These are phyloP conservation scores for Sugiyamaella qingdaonensis DNA, from an alignment of 805 yeast genomes.

Conservation along the genomic window DNA sequence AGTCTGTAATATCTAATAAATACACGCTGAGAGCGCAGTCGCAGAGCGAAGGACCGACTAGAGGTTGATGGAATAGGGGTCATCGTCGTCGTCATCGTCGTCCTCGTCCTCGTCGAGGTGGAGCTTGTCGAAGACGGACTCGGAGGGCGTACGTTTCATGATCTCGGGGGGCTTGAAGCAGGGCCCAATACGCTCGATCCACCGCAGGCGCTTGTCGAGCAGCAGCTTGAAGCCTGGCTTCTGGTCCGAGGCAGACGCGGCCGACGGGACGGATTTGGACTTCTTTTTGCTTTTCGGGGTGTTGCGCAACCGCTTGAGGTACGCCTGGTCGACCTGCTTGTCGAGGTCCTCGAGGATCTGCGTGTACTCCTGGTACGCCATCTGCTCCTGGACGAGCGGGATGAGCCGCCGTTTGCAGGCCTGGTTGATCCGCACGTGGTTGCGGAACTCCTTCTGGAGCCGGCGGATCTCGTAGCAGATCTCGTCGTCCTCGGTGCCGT, in stretches of 20 bases:
- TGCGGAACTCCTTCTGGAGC: slow-evolving; percentile 64
- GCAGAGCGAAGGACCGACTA: too few relatives aligned
- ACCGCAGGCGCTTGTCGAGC: slow-evolving; percentile 72
- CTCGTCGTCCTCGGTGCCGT: slow-evolving; percentile 88
- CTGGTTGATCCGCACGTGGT: slow-evolving; percentile 58
- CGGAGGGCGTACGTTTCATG: slow-evolving; percentile 73
- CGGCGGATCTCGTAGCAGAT: slow-evolving; percentile 75
- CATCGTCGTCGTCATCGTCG: slow-evolving; percentile 34
- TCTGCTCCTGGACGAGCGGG: slow-evolving; percentile 76
- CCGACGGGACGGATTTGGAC: slow-evolving; percentile 21
- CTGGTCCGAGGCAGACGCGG: slow-evolving; percentile 7
- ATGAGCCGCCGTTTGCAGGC: slow-evolving; percentile 60
- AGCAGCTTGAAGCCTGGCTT: slow-evolving; percentile 21
- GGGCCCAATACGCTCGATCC: slow-evolving; percentile 89
- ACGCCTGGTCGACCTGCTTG: slow-evolving; percentile 95
- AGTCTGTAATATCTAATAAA: too few relatives aligned
- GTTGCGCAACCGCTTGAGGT: slow-evolving; percentile 72
- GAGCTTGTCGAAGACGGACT: slow-evolving; percentile 50
- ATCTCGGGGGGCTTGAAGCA: slow-evolving; percentile 62
- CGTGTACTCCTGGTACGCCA: slow-evolving; percentile 92
- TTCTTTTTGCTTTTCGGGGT: slow-evolving; percentile 63
- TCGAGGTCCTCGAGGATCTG: slow-evolving; percentile 90
- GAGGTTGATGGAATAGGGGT: slow-evolving; percentile 2
- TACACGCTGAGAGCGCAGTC: too few relatives aligned
- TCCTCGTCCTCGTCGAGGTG: slow-evolving; percentile 42